Percentiles rank a stretch among this genome's conserved stretches.
Evolutionary conservation across 495 filamentous ascomycete genomes (phyloP).

Genomic region (Neurospora discreta): DNA sequence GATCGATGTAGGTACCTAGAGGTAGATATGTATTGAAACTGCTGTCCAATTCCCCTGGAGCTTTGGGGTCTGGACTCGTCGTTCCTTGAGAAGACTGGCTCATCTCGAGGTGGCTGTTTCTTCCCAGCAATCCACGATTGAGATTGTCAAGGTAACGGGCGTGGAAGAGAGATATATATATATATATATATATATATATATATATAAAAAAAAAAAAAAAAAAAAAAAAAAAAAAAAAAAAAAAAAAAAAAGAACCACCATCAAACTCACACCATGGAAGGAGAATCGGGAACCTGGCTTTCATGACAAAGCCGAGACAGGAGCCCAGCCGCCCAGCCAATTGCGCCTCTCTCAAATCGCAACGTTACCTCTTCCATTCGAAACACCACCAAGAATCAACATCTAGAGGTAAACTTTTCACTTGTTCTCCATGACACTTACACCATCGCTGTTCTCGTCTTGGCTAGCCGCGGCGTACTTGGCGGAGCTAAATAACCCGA

Average conservation of each 20-base stretch:
- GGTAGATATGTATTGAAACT: background rate
- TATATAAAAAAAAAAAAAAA: too few species aligned
- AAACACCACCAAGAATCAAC: background rate
- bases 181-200: too few species aligned
- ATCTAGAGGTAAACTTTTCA: background rate
- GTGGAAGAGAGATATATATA: too few species aligned
- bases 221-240: too few species aligned
- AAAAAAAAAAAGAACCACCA: too few species aligned
- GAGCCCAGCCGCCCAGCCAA: background rate
- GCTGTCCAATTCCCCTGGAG: background rate
- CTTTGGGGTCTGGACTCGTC: background rate
- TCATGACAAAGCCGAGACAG: background rate
- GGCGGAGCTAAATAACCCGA: background rate
- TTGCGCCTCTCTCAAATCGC: background rate
- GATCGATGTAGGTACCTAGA: too few species aligned
- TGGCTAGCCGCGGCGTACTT: background rate
- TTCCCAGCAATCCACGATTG: background rate
- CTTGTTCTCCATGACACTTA: background rate
- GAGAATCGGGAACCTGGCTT: too few species aligned
- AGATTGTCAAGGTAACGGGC: background rate
- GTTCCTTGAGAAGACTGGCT: background rate
- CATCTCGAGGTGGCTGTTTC: background rate
- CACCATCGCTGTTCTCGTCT: background rate
- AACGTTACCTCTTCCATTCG: background rate
- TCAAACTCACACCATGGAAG: background rate